phyloP scores from a whole-genome alignment of 169 alveolate genomes.

The Eimeria falciformis region DNA sequence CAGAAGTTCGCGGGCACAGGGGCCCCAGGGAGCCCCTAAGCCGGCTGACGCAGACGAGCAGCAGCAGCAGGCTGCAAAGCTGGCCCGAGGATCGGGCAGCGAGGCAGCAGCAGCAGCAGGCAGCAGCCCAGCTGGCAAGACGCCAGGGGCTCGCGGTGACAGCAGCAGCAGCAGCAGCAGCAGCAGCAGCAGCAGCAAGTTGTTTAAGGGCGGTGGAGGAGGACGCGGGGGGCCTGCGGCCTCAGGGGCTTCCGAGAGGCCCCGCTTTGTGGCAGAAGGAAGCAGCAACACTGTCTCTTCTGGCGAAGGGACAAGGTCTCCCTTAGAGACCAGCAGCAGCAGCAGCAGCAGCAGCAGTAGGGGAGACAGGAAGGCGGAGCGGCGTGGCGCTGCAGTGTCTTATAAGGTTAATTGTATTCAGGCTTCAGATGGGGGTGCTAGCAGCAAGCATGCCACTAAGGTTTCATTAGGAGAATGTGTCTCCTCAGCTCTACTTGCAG shows the following conservation, averaged over 20 bases:
- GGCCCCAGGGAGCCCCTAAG: neutral
- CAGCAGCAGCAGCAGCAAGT: slow-evolving; percentile 39
- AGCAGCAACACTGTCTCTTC: too few relatives aligned
- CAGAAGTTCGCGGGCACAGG: too few relatives aligned
- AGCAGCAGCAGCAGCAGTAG: neutral
- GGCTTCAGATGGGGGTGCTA: too few relatives aligned
- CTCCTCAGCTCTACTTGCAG: too few relatives aligned
- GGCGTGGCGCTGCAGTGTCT: neutral
- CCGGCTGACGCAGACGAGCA: neutral
- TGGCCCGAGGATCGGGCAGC: neutral
- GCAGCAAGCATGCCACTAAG: too few relatives aligned
- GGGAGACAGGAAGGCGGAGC: too few relatives aligned
- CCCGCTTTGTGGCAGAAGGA: neutral
- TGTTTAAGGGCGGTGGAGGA: neutral
- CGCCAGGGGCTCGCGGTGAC: neutral
- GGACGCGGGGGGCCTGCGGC: neutral
- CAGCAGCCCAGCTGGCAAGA: neutral
- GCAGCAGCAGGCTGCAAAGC: neutral
- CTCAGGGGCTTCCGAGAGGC: slow-evolving; percentile 2
- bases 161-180: slow-evolving; percentile 8
- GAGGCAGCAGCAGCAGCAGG: neutral
- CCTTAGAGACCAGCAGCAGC: neutral
- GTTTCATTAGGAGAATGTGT: too few relatives aligned
- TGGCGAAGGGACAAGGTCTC: neutral
- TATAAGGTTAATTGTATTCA: too few relatives aligned